A percentile compares a stretch with the other conserved stretches of the same genome.
Conservation (phyloP, 2,329 filamentous ascomycete species). For the Xylaria polymorpha region DNA sequence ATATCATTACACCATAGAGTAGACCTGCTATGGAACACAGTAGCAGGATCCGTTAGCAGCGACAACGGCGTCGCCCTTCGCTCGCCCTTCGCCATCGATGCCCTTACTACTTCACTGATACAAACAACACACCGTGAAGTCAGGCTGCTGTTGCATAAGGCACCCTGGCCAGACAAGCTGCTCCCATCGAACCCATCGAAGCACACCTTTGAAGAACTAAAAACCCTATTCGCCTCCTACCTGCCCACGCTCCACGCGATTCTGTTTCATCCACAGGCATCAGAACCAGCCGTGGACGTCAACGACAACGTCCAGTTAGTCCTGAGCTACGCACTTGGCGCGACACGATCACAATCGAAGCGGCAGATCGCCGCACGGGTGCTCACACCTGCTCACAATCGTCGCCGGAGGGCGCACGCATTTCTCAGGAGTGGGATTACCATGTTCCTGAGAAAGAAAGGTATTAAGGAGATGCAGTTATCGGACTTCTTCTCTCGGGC, state of each 20-base stretch:
- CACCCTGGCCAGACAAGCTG: constrained; percentile 27
- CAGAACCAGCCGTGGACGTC: constrained; percentile 13
- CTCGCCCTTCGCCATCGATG: constrained; percentile 18
- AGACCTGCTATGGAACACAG: constrained; percentile 20
- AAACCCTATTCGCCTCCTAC: constrained; percentile 17
- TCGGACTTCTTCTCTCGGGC: constrained; percentile 18
- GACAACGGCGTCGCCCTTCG: constrained; percentile 15
- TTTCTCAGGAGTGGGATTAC: constrained; percentile 24
- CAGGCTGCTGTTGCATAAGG: constrained; percentile 14
- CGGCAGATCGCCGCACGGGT: constrained; percentile 23
- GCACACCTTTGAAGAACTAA: constrained; percentile 23
- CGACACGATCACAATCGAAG: constrained; percentile 26
- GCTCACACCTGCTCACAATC: constrained; percentile 18
- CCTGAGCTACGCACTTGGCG: constrained; percentile 23
- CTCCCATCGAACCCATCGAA: constrained; percentile 24
- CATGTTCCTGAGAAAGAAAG: constrained; percentile 23
- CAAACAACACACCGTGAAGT: constrained; percentile 27
- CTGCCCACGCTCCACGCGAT: constrained; percentile 25
- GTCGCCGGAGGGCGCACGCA: constrained; percentile 19
- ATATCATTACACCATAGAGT: constrained; percentile 24
- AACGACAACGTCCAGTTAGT: constrained; percentile 17
- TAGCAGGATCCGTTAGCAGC: not conserved
- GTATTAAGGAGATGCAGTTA: constrained; percentile 17
- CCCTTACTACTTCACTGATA: constrained; percentile 28
- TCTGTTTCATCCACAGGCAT: constrained; percentile 24